Conservation (phyloP, 148 eudicot genomes). For the Dianthus caryophyllus region DNA sequence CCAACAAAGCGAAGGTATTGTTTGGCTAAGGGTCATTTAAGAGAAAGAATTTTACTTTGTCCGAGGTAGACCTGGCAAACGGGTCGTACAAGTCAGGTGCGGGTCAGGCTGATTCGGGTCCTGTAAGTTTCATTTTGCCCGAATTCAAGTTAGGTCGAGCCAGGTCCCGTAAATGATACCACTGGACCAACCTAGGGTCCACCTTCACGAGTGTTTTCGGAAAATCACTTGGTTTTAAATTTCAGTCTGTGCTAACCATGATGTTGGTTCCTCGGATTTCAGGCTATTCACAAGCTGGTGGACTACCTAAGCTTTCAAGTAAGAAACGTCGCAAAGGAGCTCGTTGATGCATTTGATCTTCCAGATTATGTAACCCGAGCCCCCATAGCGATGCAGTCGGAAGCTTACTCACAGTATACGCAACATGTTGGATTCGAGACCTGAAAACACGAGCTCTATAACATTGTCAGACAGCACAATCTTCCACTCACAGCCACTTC, state of each 20-base stretch:
- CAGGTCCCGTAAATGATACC: too few species aligned
- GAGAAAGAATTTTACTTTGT: too few species aligned
- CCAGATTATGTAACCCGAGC: conserved; percentile 87
- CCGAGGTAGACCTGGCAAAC: too few species aligned
- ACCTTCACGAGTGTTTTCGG: not conserved
- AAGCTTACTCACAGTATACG: conserved; percentile 78
- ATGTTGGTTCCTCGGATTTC: conserved; percentile 23
- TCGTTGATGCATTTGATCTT: conserved; percentile 83
- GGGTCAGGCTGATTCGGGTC: too few species aligned
- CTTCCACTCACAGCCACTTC: not conserved
- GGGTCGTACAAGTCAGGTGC: too few species aligned
- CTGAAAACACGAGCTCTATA: conserved; percentile 3
- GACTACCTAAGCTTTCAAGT: conserved; percentile 89
- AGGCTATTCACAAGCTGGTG: conserved; percentile 90
- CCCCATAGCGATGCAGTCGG: conserved; percentile 85
- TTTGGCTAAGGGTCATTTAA: not conserved
- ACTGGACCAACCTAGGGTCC: too few species aligned
- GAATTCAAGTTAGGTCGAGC: too few species aligned
- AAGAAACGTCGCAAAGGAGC: conserved; percentile 77
- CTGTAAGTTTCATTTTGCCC: too few species aligned
- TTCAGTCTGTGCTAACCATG: not conserved
- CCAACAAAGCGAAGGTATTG: conserved; percentile 92
- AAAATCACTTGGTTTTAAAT: not conserved
- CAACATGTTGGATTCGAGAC: conserved; percentile 62
- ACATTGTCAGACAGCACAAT: not conserved